phyloP scores from a whole-genome alignment of 345 rosid genomes.

The Psidium friedrichsthalianum region DNA sequence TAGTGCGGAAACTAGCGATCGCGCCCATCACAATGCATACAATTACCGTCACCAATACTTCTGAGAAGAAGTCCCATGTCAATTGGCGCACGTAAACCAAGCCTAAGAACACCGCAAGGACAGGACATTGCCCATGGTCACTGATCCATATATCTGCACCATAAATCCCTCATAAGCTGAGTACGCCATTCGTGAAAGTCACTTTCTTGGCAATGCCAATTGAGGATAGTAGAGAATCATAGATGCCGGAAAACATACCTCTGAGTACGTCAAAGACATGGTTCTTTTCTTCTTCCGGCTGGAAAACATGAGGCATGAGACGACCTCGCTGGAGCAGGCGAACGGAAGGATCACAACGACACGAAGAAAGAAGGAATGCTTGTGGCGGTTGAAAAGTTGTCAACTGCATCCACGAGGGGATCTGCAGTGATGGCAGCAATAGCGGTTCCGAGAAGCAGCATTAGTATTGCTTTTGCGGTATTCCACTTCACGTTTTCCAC shows the following conservation, averaged over 20 bases:
- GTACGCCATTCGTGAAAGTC: not conserved
- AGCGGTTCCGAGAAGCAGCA: slow-evolving; percentile 20
- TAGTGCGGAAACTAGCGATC: slow-evolving; percentile 33
- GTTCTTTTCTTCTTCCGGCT: slow-evolving; percentile 26
- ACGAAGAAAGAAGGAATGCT: slow-evolving; percentile 35
- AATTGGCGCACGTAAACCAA: slow-evolving; percentile 35
- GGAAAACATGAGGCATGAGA: slow-evolving; percentile 28
- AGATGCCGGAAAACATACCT: slow-evolving; percentile 8
- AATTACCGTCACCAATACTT: slow-evolving; percentile 25
- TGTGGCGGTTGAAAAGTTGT: slow-evolving; percentile 31
- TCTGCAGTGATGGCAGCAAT: slow-evolving; percentile 33
- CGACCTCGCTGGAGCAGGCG: slow-evolving; percentile 33
- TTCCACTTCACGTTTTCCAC: slow-evolving; percentile 15
- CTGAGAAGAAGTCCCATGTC: slow-evolving; percentile 43
- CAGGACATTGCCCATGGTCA: slow-evolving; percentile 36
- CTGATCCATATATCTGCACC: slow-evolving; percentile 42
- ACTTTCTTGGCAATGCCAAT: not conserved
- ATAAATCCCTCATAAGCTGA: not conserved
- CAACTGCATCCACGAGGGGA: slow-evolving; percentile 36
- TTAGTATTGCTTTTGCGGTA: slow-evolving; percentile 14
- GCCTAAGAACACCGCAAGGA: slow-evolving; percentile 34
- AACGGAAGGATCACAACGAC: slow-evolving; percentile 28
- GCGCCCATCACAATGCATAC: slow-evolving; percentile 33
- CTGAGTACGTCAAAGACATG: slow-evolving; percentile 31
- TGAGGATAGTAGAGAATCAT: no score